Percentiles rank a stretch among this genome's conserved stretches.
Conservation (phyloP, 768 basidiomycete species). For the Pholiota microspora region DNA sequence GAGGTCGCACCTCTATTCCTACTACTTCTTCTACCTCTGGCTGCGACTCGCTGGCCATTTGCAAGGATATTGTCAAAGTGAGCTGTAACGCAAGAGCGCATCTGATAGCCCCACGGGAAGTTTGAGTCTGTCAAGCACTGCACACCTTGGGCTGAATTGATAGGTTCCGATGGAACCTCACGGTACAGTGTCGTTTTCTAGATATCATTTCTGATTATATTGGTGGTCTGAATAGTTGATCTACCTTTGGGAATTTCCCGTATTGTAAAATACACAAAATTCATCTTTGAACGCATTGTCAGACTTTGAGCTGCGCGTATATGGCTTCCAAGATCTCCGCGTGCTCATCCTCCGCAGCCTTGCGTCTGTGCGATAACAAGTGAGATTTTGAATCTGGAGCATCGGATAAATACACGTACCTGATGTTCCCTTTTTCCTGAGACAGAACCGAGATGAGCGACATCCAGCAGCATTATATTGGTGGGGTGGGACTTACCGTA, state of each 20-base stretch:
- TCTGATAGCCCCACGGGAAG: no score
- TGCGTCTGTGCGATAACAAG: not conserved
- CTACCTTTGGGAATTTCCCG: no score
- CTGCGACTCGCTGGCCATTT: no score
- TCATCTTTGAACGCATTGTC: not conserved
- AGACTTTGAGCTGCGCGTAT: not conserved
- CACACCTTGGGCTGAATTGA: no score
- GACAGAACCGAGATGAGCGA: not conserved
- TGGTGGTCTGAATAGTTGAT: no score
- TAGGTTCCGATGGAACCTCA: no score
- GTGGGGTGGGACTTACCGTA: not conserved
- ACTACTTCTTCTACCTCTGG: not conserved
- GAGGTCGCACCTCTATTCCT: not conserved
- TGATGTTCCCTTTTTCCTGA: not conserved
- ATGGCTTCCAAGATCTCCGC: not conserved
- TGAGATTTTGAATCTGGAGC: not conserved
- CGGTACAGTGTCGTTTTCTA: no score
- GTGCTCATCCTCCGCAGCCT: not conserved
- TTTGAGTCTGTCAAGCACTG: no score
- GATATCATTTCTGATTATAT: no score
- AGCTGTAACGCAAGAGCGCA: no score
- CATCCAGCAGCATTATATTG: not conserved
- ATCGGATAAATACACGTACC: not conserved
- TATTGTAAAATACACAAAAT: no score
- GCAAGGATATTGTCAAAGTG: no score